phyloP scores from a whole-genome alignment of 169 alveolate genomes.

The Plasmodium coatneyi region DNA sequence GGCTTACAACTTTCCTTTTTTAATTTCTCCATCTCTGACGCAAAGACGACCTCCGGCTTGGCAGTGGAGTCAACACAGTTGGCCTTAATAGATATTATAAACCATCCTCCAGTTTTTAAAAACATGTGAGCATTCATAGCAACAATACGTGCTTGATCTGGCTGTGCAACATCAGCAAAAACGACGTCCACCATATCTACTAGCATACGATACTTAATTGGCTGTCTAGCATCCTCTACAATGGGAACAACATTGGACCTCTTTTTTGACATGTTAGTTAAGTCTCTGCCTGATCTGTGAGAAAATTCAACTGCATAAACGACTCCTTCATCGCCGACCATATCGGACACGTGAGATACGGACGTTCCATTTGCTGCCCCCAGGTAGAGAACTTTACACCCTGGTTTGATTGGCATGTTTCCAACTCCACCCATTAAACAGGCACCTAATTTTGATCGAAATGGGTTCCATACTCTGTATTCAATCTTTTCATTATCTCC shows the following conservation, averaged over 20 bases:
- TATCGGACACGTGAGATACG: slow-evolving; percentile 99
- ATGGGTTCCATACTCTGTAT: slow-evolving; percentile 99
- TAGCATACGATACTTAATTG: slow-evolving; percentile 97
- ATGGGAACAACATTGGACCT: slow-evolving; percentile 99
- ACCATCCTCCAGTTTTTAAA: slow-evolving; percentile 98
- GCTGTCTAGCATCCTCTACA: slow-evolving; percentile 99
- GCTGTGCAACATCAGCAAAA: slow-evolving; percentile 99
- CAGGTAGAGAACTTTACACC: slow-evolving; percentile 96
- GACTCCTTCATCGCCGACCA: slow-evolving; percentile 98
- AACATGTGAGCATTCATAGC: slow-evolving; percentile 96
- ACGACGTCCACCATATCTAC: slow-evolving; percentile 99
- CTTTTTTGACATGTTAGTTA: slow-evolving; percentile 98
- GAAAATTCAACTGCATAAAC: slow-evolving; percentile 99
- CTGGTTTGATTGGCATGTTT: slow-evolving; percentile 97
- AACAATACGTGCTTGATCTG: slow-evolving; percentile 98
- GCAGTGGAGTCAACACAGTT: slow-evolving; percentile 99
- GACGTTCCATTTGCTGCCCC: slow-evolving; percentile 99
- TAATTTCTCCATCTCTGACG: slow-evolving; percentile 92
- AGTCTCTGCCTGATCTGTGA: slow-evolving; percentile 98
- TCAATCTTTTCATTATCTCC: slow-evolving; percentile 95
- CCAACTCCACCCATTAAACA: slow-evolving; percentile 98
- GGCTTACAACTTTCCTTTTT: slow-evolving; percentile 96
- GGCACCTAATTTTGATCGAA: slow-evolving; percentile 99
- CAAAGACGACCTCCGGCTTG: slow-evolving; percentile 97
- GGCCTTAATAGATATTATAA: slow-evolving; percentile 98